Evolutionary conservation across 177 flowering plant genomes (phyloP), one percentile per base, ranked within the genome.

Genomic region (Telopea speciosissima): DNA sequence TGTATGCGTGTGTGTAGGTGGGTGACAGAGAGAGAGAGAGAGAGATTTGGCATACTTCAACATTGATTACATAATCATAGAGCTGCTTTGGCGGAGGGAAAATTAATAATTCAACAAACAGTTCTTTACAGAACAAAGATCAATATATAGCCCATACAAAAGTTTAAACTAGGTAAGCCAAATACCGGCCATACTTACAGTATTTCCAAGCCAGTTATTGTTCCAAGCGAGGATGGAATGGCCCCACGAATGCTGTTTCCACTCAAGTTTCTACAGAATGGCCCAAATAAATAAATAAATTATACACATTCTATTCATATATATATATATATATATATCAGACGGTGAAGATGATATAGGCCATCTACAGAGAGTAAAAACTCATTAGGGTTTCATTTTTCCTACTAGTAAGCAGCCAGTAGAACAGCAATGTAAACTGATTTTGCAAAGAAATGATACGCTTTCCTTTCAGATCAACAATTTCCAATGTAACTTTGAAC

Each of bases 191-290:
- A 21, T 25, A 75, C 83, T 80, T 68, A 80, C 83, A 80, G 56
- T 45, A 61, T 62, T 58, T 70, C 79, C 60, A 80, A 69, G 36
- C 71, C 71, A 60, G 73, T 62, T 26, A 80, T 73, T 67, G 72
- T 61, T 58, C 83, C 83, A 73, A 77, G 76, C 23, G 80, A 70
- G 67, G 68, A 71, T 40, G 83, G 83, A 70, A 80, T 80, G 60
- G 64, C 52, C 31, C 83, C 83, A 31, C 13, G 79, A 68, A 80
- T 80, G 75, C 73, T 73, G 68, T 80, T 80, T 36, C 71, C 80
- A 58, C 83, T 90, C 80, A 95, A 75, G 83, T 95, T 92, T 84
- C 99, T 95, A 54, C 33, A 71, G 3, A 52, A 59, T 59, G 8
- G 49, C 44, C n/a, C 62, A 70, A 31, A 11, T 40, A 13, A 36